These are phyloP conservation scores for Protea cynaroides DNA, from an alignment of 164 flowering plant genomes.

Conservation along the genomic window DNA sequence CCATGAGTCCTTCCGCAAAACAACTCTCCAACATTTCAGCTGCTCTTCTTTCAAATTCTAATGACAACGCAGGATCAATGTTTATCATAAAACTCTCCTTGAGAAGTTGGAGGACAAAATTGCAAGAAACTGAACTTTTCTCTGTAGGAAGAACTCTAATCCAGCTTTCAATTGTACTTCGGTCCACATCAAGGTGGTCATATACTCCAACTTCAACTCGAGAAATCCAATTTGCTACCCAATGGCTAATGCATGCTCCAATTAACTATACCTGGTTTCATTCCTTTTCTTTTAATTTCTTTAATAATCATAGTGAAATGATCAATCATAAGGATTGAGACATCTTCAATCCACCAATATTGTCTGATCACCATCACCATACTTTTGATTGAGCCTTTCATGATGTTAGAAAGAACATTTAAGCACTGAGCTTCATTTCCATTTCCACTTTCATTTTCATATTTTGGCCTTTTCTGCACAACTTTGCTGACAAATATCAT, in stretches of 20 bases:
- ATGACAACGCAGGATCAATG: conserved; percentile 14
- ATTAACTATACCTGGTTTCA: conserved; percentile 25
- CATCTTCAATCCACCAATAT: conserved; percentile 53
- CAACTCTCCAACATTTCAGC: conserved; percentile 29
- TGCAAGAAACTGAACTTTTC: conserved; percentile 31
- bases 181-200: conserved; percentile 7
- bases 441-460: too few relatives aligned
- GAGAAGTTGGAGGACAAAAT: conserved; percentile 41
- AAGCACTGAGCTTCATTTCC: conserved; percentile 13
- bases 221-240: conserved; percentile 32
- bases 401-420: not conserved
- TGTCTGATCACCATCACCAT: not conserved
- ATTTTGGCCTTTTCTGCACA: too few relatives aligned
- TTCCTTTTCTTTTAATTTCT: conserved; percentile 25
- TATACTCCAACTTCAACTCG: conserved; percentile 11
- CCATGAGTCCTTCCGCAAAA: conserved; percentile 27
- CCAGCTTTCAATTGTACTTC: conserved; percentile 29
- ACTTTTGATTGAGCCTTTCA: not conserved
- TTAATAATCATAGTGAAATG: conserved; percentile 35
- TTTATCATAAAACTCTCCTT: conserved; percentile 29
- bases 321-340: conserved; percentile 33
- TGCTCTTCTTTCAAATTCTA: conserved; percentile 27
- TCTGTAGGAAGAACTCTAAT: conserved; percentile 36
- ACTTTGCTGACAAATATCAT: too few relatives aligned
- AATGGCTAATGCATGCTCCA: conserved; percentile 35